Base-by-base conservation (phyloP, 2,329 filamentous ascomycete species). In the Pseudocercospora eumusae region DNA sequence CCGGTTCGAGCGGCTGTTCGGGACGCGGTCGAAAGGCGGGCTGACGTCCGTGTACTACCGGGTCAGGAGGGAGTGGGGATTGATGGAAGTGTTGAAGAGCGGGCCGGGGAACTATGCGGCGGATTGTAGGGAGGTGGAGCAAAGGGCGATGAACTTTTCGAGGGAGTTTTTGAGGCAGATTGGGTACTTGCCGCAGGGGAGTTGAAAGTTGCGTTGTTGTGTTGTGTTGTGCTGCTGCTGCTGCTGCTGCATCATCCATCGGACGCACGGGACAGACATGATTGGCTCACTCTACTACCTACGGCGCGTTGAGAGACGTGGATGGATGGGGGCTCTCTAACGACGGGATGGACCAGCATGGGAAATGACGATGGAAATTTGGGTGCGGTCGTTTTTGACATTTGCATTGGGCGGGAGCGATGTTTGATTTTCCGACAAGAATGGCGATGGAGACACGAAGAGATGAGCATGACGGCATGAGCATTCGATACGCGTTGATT, bases 41-140 rank as follows among this genome's bases (percentile, higher is more conserved):
- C 60, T 75, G 27, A 74, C 71, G 13, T 70, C 69, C 2, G 72
- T 73, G 9, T 75, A 75, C 64, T 75, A 75, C 56, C 70, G 73
- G 23, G 70, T 74, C 27, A 66, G 73, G 23, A 68, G 66, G 56
- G 69, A 70, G 54, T 75, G 72, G 72, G 73, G 72, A 10, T 63
- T 75, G 27, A 62, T 67, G 47, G 70, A 73, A 47, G 73, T 75
- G 28, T 66, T 74, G 56, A 71, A 74, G 59, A 71, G 67, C 27
- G 70, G 67, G 23, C 65, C 68, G 7, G 68, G 69, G 18, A 68
- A 65, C 25, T 69, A 65, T 54, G 57, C 65, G 13, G 65, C 66
- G 20, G 72, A 74, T 40, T 67, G 66, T 31, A 57, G 62, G 28
- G 69, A 68, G 50, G 68, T 75, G 9, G 64, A 70, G 33, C 58